phyloP scores from a whole-genome alignment of 768 basidiomycete genomes.

The Leccinum pellstonianum region DNA sequence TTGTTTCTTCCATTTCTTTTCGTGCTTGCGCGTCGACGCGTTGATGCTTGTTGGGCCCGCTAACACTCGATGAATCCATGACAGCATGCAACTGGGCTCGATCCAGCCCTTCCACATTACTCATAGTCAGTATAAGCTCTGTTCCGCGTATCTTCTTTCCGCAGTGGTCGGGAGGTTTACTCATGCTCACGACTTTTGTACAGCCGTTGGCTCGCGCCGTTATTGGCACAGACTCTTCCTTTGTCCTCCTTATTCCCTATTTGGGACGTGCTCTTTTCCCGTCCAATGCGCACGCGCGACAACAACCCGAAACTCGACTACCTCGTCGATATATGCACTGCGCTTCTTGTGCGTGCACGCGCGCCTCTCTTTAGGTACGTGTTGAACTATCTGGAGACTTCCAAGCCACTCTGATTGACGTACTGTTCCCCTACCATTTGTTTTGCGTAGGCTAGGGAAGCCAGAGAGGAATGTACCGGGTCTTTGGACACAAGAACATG shows the following conservation, averaged over 20 bases:
- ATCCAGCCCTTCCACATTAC: slow-evolving; percentile 73
- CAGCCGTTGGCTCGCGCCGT: slow-evolving; percentile 74
- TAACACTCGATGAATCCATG: not conserved
- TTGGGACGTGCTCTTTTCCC: slow-evolving; percentile 74
- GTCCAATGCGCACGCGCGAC: slow-evolving; percentile 51
- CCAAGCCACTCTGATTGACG: not conserved
- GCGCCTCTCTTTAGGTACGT: slow-evolving; percentile 54
- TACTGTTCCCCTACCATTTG: not conserved
- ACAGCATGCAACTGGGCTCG: slow-evolving; percentile 63
- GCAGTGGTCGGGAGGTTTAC: not conserved
- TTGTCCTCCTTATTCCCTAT: slow-evolving; percentile 53
- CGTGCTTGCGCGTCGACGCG: not conserved
- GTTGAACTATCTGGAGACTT: not conserved
- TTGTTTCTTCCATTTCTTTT: not conserved
- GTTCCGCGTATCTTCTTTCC: not conserved
- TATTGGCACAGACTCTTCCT: slow-evolving; percentile 74
- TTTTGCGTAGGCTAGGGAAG: slow-evolving; percentile 51
- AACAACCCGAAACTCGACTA: slow-evolving; percentile 61
- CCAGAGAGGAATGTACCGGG: slow-evolving; percentile 40
- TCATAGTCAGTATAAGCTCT: slow-evolving; percentile 57
- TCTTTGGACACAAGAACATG: slow-evolving; percentile 54
- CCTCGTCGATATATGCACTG: slow-evolving; percentile 67
- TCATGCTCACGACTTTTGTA: slow-evolving; percentile 1
- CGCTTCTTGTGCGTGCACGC: slow-evolving; percentile 63
- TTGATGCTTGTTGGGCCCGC: not conserved